These are phyloP conservation scores for Dipodascus albidus DNA, from an alignment of 805 yeast genomes.

Conservation along the genomic window DNA sequence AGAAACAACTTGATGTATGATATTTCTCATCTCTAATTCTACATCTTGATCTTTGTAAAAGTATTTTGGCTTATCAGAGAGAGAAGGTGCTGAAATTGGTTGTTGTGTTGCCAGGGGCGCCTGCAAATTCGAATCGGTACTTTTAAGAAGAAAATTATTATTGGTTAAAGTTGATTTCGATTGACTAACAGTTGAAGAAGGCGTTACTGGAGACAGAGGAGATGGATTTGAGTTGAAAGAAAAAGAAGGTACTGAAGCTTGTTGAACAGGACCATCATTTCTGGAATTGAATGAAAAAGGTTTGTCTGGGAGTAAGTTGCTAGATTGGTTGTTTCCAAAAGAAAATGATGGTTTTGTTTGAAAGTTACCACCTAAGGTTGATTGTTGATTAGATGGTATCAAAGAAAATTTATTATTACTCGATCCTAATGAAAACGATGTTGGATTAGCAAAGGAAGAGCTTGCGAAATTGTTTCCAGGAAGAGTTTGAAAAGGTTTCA, in stretches of 20 bases:
- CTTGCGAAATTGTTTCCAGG: no score
- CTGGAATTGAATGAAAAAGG: no score
- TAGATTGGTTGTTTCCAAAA: not conserved
- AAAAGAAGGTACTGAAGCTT: not conserved
- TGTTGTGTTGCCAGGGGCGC: not conserved
- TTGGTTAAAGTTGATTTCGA: no score
- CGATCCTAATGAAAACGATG: no score
- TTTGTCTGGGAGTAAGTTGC: no score
- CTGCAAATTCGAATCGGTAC: no score
- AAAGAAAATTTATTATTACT: no score
- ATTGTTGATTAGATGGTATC: no score
- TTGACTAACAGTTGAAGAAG: not conserved
- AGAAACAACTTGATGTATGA: conserved; percentile 8
- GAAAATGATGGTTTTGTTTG: not conserved
- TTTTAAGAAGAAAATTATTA: no score
- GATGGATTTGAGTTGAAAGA: not conserved
- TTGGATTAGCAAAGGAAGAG: no score
- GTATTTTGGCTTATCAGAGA: conserved; percentile 10
- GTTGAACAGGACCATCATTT: no score
- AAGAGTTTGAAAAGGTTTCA: not conserved
- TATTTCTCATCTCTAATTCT: conserved; percentile 6
- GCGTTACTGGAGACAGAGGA: not conserved
- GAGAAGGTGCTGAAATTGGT: not conserved
- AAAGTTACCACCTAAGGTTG: no score
- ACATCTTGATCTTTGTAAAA: conserved; percentile 17